Percentiles rank a stretch among this genome's conserved stretches.
These are phyloP conservation scores for Eimeria tenella DNA, from an alignment of 169 alveolate species.

Conservation along the genomic window DNA sequence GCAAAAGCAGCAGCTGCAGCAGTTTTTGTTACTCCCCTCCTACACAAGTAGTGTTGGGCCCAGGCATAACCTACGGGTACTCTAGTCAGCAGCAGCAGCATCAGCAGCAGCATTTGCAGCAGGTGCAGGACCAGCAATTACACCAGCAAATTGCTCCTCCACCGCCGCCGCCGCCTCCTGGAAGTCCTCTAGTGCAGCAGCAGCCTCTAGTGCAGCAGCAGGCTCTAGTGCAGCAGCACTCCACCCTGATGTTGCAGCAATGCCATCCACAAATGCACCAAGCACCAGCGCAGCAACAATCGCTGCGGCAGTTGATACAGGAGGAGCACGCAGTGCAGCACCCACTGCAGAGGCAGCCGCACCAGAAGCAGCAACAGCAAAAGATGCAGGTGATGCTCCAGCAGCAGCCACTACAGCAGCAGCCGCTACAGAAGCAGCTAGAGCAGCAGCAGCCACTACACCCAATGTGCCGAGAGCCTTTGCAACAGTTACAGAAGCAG, in stretches of 20 bases:
- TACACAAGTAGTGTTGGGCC: not conserved
- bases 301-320: too few relatives aligned
- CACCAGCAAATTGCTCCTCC: not conserved
- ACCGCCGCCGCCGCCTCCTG: not conserved
- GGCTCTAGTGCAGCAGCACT: not conserved
- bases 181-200: not conserved
- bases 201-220: not conserved
- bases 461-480: not conserved
- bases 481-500: not conserved
- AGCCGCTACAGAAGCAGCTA: not conserved
- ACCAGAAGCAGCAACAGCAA: too few relatives aligned
- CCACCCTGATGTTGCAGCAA: not conserved
- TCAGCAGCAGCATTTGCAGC: not conserved
- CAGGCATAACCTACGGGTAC: not conserved
- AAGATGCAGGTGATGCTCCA: not conserved
- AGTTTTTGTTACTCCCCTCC: not conserved
- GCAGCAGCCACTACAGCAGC: not conserved
- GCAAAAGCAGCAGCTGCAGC: slow-evolving; percentile 39
- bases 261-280: not conserved
- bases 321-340: too few relatives aligned
- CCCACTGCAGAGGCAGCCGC: too few relatives aligned
- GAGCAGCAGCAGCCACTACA: not conserved
- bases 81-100: slow-evolving; percentile 19
- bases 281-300: not conserved
- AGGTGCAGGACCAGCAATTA: not conserved